phyloP scores from a whole-genome alignment of 441 rosid genomes.

The Mallotus japonicus region DNA sequence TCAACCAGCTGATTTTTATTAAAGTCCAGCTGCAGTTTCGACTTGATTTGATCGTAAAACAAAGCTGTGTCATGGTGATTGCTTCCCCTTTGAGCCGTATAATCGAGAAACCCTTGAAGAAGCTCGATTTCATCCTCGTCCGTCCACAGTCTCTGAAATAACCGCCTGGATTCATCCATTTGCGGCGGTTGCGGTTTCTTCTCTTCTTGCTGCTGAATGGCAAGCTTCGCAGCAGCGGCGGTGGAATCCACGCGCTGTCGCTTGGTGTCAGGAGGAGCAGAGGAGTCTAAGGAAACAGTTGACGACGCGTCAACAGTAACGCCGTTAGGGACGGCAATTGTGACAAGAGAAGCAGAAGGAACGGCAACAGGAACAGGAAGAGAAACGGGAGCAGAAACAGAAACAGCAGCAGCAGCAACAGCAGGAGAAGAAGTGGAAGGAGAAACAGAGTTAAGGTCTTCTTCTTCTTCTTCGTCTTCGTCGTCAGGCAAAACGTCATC shows the following conservation, averaged over 20 bases:
- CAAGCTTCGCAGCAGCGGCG: slow-evolving; percentile 5
- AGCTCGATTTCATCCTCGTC: slow-evolving; percentile 99
- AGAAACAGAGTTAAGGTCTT: slow-evolving; percentile 52
- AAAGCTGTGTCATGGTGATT: slow-evolving; percentile 83
- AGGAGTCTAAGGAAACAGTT: background rate
- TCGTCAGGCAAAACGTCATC: slow-evolving; percentile 35
- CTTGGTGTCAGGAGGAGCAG: slow-evolving; percentile 40
- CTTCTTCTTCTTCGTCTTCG: slow-evolving; percentile 44
- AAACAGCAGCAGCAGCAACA: slow-evolving; percentile 20
- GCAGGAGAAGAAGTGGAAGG: slow-evolving; percentile 32
- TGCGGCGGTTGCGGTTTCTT: slow-evolving; percentile 47
- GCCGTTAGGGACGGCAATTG: slow-evolving; percentile 51
- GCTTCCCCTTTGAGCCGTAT: slow-evolving; percentile 52
- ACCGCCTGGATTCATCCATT: slow-evolving; percentile 68
- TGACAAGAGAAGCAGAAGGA: background rate
- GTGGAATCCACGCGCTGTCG: slow-evolving; percentile 42
- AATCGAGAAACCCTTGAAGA: slow-evolving; percentile 84
- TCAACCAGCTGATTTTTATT: slow-evolving; percentile 96
- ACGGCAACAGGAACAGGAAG: no score
- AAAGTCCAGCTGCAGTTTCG: slow-evolving; percentile 89
- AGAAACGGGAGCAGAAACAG: slow-evolving; percentile 12
- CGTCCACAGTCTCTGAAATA: slow-evolving; percentile 95
- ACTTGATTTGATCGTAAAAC: slow-evolving; percentile 92
- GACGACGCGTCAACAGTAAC: slow-evolving; percentile 26
- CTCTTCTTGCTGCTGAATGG: slow-evolving; percentile 26